Evolutionary conservation across 306 rosid genomes (phyloP).

Genomic region (Ziziphus jujuba): DNA sequence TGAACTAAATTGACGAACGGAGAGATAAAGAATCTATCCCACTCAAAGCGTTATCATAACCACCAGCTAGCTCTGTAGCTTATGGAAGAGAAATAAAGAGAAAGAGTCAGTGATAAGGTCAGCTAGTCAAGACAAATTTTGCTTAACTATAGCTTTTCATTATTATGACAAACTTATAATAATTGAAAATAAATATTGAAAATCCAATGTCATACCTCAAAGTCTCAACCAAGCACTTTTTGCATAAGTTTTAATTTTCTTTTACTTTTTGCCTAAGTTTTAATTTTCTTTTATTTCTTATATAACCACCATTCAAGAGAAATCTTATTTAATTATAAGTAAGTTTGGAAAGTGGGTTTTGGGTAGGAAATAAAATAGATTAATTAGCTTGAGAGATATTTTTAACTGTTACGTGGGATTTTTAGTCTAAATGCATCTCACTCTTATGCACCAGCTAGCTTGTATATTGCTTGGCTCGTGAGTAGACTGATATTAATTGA

Average conservation of each 20-base stretch:
- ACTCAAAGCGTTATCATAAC: constrained; percentile 5
- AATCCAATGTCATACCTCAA: neutral
- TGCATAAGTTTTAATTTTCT: neutral
- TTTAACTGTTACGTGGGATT: neutral
- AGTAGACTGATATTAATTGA: too few species aligned
- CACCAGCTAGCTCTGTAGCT: neutral
- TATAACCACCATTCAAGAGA: neutral
- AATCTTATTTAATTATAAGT: neutral
- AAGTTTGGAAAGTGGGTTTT: neutral
- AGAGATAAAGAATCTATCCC: constrained; percentile 7
- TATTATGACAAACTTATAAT: neutral
- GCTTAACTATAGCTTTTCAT: neutral
- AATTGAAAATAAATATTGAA: neutral
- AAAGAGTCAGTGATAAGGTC: constrained; percentile 7
- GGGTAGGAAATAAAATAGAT: neutral
- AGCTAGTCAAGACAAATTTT: neutral
- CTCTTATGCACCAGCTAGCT: neutral
- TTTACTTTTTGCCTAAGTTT: constrained; percentile 5
- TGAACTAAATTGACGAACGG: constrained; percentile 7
- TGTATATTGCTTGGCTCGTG: neutral
- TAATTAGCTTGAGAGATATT: neutral
- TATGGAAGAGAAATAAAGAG: constrained; percentile 10
- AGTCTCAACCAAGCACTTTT: constrained; percentile 5
- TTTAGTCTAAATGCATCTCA: neutral
- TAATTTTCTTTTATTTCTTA: too few species aligned